A percentile compares a stretch with the other conserved stretches of the same genome.
phyloP scores from a whole-genome alignment of 768 basidiomycete species.

The Pulveroboletus sp. region DNA sequence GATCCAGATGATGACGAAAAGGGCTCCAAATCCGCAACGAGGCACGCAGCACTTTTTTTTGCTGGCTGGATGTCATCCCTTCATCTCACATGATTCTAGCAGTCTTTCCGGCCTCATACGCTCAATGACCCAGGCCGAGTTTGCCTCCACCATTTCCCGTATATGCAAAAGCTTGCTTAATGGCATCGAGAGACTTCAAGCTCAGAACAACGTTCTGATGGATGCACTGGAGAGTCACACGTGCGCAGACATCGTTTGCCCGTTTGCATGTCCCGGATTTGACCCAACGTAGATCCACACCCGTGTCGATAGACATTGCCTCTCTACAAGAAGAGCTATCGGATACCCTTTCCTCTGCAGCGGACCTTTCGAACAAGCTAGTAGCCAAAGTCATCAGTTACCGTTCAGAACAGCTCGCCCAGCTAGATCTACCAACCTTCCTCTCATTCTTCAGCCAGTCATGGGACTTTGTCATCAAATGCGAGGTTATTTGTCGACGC shows the following conservation, averaged over 20 bases:
- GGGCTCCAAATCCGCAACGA: conserved; percentile 28
- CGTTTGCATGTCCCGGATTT: not conserved
- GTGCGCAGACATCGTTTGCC: conserved; percentile 26
- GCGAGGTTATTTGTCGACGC: conserved; percentile 78
- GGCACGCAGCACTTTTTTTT: conserved; percentile 13
- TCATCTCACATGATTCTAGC: conserved; percentile 7
- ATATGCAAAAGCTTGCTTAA: conserved; percentile 64
- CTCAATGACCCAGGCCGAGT: conserved; percentile 66
- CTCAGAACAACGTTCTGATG: conserved; percentile 54
- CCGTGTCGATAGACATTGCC: conserved; percentile 39
- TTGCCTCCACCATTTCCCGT: conserved; percentile 55
- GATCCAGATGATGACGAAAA: conserved; percentile 53
- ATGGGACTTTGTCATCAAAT: conserved; percentile 88
- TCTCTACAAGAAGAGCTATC: conserved; percentile 62
- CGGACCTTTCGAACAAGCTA: conserved; percentile 84
- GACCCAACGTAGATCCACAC: conserved; percentile 33
- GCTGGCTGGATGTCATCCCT: not conserved
- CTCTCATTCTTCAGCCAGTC: conserved; percentile 77
- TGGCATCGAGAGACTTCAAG: conserved; percentile 65
- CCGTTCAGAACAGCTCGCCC: conserved; percentile 77
- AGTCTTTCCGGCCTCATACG: conserved; percentile 57
- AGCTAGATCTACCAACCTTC: conserved; percentile 72
- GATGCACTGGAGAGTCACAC: conserved; percentile 53
- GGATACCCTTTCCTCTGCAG: conserved; percentile 75
- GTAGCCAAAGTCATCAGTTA: conserved; percentile 74